Conservation (phyloP, 306 rosid species). For the Dalbergia cultrata region DNA sequence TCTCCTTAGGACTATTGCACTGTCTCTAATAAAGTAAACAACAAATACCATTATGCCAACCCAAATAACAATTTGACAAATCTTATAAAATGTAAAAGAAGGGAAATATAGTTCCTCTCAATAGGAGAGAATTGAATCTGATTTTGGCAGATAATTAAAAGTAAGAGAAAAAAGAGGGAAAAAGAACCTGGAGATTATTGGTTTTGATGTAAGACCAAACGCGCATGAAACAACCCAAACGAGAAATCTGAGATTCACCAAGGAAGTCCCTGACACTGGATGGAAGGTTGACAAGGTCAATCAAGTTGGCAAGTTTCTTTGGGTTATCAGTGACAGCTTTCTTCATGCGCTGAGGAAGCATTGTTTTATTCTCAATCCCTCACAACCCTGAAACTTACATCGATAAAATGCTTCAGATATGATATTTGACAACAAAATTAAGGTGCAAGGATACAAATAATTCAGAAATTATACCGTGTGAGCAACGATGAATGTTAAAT, state of each 20-base stretch:
- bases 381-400: background rate
- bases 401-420: background rate
- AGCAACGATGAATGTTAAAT: background rate
- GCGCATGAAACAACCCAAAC: conserved; percentile 71
- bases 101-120: background rate
- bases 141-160: background rate
- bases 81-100: background rate
- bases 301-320: conserved; percentile 90
- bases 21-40: conserved; percentile 1
- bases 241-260: conserved; percentile 91
- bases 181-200: conserved; percentile 81
- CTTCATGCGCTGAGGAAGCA: conserved; percentile 74
- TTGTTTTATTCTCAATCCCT: conserved; percentile 42
- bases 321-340: conserved; percentile 76
- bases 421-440: background rate
- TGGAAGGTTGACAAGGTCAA: conserved; percentile 90
- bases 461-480: conserved; percentile 3
- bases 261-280: conserved; percentile 75
- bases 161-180: too few species aligned
- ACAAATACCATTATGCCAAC: background rate
- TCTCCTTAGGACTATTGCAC: too few species aligned
- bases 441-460: background rate
- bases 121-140: background rate
- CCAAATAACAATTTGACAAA: background rate
- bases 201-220: conserved; percentile 94